These are phyloP conservation scores for Malus hybrid DNA, from an alignment of 331 rosid species.

Conservation along the genomic window DNA sequence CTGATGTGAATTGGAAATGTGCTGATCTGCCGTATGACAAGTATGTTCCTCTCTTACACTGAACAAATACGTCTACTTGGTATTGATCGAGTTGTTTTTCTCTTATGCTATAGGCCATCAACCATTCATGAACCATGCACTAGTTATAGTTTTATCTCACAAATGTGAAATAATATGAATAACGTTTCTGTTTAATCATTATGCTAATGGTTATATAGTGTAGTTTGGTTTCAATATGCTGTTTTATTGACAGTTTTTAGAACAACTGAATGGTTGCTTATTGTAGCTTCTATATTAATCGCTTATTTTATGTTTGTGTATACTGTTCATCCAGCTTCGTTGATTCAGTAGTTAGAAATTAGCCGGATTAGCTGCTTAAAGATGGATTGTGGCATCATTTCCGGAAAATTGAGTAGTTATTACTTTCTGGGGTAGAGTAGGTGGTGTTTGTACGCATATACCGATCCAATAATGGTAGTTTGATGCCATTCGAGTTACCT, in stretches of 20 bases:
- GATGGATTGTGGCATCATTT: not conserved
- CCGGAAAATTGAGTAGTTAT: not conserved
- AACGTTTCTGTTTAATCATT: not conserved
- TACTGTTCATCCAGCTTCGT: not conserved
- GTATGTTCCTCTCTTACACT: conserved; percentile 37
- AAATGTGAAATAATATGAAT: not conserved
- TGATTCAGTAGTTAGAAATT: not conserved
- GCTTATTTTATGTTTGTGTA: not conserved
- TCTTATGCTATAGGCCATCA: not conserved
- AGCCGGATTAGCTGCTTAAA: not conserved
- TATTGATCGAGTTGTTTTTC: not conserved
- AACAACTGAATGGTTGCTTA: not conserved
- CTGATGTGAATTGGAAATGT: conserved; percentile 77
- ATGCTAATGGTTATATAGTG: not conserved
- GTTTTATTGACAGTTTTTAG: not conserved
- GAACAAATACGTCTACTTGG: not conserved
- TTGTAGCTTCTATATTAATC: not conserved
- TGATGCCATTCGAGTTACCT: not conserved
- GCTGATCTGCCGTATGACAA: conserved; percentile 79
- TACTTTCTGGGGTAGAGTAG: not conserved
- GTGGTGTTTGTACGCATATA: not conserved
- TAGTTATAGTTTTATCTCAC: not conserved
- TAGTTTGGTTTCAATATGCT: not conserved
- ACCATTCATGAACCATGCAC: not conserved
- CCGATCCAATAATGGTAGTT: not conserved